phyloP scores from a whole-genome alignment of 1,139 yeast genomes.

The Taphrina pruni region DNA sequence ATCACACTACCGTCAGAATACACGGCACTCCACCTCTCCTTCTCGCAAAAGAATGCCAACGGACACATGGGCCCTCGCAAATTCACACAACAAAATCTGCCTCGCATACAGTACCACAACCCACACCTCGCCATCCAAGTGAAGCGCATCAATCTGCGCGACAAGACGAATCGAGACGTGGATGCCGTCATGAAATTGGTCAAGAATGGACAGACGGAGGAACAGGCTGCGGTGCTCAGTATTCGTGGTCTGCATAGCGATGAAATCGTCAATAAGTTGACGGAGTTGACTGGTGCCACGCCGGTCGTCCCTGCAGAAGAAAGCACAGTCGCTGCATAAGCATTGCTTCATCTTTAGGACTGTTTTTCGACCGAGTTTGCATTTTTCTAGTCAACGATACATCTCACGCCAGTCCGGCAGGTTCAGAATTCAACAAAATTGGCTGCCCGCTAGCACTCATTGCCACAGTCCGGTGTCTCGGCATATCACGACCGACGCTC shows the following conservation, averaged over 20 bases:
- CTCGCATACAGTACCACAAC: slow-evolving; percentile 34
- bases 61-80: slow-evolving; percentile 41
- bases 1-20: slow-evolving; percentile 16
- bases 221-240: not conserved
- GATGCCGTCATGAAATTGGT: slow-evolving; percentile 16
- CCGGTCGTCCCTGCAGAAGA: not conserved
- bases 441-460: too few relatives aligned
- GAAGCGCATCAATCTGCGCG: slow-evolving; percentile 3
- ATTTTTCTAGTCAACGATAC: too few relatives aligned
- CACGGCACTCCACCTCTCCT: slow-evolving; percentile 21
- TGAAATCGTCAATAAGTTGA: slow-evolving; percentile 20
- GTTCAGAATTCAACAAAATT: too few relatives aligned
- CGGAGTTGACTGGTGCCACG: slow-evolving; percentile 18
- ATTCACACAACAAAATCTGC: slow-evolving; percentile 32
- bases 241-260: slow-evolving; percentile 29
- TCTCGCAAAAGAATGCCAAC: slow-evolving; percentile 33
- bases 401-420: too few relatives aligned
- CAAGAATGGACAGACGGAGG: slow-evolving; percentile 3
- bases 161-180: slow-evolving; percentile 13
- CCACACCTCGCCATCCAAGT: slow-evolving; percentile 25
- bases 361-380: too few relatives aligned
- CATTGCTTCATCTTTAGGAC: not conserved
- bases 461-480: too few relatives aligned
- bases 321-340: not conserved
- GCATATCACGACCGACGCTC: too few relatives aligned